Conservation (phyloP, 1,139 yeast species). For the Zygoascus meyerae region DNA sequence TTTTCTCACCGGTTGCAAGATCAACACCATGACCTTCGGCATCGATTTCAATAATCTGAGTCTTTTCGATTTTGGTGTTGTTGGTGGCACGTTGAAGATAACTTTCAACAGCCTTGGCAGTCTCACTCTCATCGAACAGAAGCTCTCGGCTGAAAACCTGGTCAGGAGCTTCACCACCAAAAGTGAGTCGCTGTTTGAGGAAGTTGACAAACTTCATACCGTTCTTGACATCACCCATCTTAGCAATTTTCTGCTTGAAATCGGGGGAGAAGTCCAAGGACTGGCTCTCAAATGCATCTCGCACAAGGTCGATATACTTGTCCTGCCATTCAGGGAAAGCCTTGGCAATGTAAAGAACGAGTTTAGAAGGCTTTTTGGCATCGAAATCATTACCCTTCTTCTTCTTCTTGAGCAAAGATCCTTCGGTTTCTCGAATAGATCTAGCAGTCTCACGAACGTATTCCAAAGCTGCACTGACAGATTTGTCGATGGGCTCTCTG, state of each 20-base stretch:
- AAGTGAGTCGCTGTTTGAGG: constrained; percentile 68
- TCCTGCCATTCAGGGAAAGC: constrained; percentile 98
- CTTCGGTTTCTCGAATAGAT: constrained; percentile 88
- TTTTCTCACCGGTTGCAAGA: constrained; percentile 62
- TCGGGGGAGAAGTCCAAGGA: constrained; percentile 32
- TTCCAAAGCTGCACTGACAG: constrained; percentile 59
- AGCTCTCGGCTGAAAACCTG: constrained; percentile 84
- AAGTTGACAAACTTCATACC: constrained; percentile 96
- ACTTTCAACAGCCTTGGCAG: constrained; percentile 49
- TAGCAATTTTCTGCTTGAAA: constrained; percentile 35
- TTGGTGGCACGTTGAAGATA: constrained; percentile 62
- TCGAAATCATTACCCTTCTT: constrained; percentile 74
- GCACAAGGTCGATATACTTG: constrained; percentile 74
- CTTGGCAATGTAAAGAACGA: constrained; percentile 66
- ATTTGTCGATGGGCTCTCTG: constrained; percentile 55
- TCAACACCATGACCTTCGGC: constrained; percentile 64
- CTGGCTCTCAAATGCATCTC: constrained; percentile 58
- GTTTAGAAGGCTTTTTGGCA: constrained; percentile 60
- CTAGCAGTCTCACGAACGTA: constrained; percentile 76
- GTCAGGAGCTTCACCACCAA: constrained; percentile 48
- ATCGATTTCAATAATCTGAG: constrained; percentile 51
- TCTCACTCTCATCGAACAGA: constrained; percentile 68
- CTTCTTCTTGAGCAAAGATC: constrained; percentile 80
- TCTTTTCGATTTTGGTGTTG: constrained; percentile 49
- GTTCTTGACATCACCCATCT: constrained; percentile 60